Percentiles rank a stretch among this genome's conserved stretches.
These are phyloP conservation scores for Cyclotella choctawhatcheeana DNA, from an alignment of 108 stramenopile species.

Conservation along the genomic window DNA sequence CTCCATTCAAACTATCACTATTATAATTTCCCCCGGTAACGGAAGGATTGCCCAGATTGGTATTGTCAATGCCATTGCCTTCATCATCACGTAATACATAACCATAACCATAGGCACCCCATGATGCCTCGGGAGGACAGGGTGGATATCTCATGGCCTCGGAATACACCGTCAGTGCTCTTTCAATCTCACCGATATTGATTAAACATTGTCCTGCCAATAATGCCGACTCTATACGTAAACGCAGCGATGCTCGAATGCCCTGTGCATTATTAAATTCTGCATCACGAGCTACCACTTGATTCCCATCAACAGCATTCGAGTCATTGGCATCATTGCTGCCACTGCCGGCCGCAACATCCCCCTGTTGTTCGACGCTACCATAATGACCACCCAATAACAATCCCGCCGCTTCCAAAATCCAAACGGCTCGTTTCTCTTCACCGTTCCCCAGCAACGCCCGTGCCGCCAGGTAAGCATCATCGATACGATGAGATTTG, in stretches of 20 bases:
- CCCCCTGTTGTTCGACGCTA: conserved; percentile 13
- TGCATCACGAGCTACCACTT: not conserved
- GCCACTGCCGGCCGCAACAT: conserved; percentile 5
- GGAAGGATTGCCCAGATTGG: no score
- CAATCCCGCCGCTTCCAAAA: conserved; percentile 61
- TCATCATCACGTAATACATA: conserved; percentile 8
- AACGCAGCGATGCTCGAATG: conserved; percentile 28
- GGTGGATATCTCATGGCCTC: conserved; percentile 48
- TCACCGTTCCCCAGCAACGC: conserved; percentile 57
- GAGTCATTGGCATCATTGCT: not conserved
- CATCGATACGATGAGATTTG: conserved; percentile 54
- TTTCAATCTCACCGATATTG: conserved; percentile 37
- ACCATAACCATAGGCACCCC: conserved; percentile 46
- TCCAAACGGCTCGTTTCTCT: conserved; percentile 54
- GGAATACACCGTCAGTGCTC: conserved; percentile 34
- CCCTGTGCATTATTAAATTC: conserved; percentile 19
- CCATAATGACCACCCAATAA: no score
- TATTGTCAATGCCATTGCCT: conserved; percentile 8
- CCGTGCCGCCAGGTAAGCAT: conserved; percentile 71
- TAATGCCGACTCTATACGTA: conserved; percentile 43
- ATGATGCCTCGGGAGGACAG: conserved; percentile 32
- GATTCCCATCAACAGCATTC: not conserved
- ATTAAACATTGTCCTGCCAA: conserved; percentile 45
- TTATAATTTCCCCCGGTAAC: no score
- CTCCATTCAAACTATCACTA: conserved; percentile 14